Evolutionary conservation across 495 filamentous ascomycete genomes (phyloP).

Genomic region (Parathielavia appendiculata): DNA sequence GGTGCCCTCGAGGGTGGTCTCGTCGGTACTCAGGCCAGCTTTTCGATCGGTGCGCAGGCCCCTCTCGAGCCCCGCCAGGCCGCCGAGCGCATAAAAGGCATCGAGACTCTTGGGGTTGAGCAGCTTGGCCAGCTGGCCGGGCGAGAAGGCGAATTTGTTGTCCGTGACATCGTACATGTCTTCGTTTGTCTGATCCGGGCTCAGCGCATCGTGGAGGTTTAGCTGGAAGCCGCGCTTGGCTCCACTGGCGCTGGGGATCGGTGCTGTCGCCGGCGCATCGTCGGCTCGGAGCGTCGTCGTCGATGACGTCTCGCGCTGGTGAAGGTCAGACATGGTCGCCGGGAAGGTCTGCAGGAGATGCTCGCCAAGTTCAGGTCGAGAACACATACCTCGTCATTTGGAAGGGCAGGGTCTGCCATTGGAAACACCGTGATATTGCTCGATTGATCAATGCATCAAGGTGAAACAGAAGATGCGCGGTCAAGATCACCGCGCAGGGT

Average conservation of each 20-base stretch:
- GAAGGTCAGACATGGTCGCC: constrained; percentile 5
- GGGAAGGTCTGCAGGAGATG: neutral
- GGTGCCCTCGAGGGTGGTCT: constrained; percentile 50
- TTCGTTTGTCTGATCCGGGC: constrained; percentile 11
- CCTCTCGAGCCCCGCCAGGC: constrained; percentile 57
- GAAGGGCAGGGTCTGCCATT: constrained; percentile 1
- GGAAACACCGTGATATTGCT: neutral
- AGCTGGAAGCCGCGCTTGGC: constrained; percentile 7
- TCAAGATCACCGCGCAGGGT: neutral
- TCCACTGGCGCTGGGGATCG: neutral
- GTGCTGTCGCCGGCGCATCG: neutral
- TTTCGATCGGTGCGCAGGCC: constrained; percentile 60
- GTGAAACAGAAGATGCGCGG: neutral
- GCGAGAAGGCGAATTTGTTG: constrained; percentile 64
- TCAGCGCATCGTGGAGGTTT: constrained; percentile 11
- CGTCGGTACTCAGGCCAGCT: constrained; percentile 61
- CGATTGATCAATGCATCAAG: constrained; percentile 2
- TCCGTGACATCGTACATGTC: constrained; percentile 62
- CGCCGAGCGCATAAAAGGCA: constrained; percentile 63
- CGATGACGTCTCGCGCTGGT: constrained; percentile 8
- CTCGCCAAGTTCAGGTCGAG: neutral
- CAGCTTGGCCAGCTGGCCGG: constrained; percentile 66
- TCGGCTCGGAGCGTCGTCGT: neutral
- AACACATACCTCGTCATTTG: neutral
- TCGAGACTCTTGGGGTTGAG: constrained; percentile 66